Percentiles rank a stretch among this genome's conserved stretches.
phyloP scores from a whole-genome alignment of 345 rosid genomes.

The Eucalyptus albens region DNA sequence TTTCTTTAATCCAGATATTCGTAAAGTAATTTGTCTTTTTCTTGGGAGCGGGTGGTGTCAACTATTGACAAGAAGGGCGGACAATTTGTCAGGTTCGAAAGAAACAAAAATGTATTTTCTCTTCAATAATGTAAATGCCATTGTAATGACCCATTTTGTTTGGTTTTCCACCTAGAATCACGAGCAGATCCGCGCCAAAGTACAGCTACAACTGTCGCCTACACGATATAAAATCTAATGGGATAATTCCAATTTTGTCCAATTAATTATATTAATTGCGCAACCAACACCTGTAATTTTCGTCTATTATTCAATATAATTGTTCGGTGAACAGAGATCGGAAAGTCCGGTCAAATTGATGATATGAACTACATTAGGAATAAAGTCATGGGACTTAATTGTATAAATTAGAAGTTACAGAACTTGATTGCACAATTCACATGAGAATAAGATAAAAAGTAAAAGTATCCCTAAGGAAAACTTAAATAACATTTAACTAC shows the following conservation, averaged over 20 bases:
- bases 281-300: no score
- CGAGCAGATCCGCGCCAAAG: neutral
- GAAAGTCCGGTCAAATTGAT: neutral
- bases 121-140: neutral
- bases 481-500: neutral
- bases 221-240: neutral
- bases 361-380: neutral
- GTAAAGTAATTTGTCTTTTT: neutral
- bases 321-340: accelerated
- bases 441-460: neutral
- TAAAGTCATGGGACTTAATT: neutral
- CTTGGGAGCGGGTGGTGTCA: neutral
- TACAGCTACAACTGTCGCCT: neutral
- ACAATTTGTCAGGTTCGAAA: neutral
- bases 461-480: neutral
- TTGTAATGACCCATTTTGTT: neutral
- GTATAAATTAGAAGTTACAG: neutral
- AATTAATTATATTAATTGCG: neutral
- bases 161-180: neutral
- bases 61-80: neutral
- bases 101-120: neutral
- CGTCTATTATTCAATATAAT: neutral
- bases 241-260: neutral
- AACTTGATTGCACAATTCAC: neutral
- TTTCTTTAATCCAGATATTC: neutral